Conservation (phyloP, 192 early-diverging fungal genomes). For the Podila epicladia region DNA sequence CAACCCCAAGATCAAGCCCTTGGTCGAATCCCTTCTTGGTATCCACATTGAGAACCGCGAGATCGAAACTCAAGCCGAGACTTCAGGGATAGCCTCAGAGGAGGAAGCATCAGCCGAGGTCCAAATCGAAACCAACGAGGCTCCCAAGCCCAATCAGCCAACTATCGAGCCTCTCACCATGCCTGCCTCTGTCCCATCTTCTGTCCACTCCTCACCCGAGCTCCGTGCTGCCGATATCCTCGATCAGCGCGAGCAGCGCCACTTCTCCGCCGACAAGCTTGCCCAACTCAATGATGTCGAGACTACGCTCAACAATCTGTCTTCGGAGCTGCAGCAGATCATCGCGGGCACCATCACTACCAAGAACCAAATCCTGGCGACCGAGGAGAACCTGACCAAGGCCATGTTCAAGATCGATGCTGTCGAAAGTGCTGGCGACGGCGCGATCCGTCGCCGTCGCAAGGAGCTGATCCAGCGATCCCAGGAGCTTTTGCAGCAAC, state of each 20-base stretch:
- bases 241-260: slow-evolving; percentile 19
- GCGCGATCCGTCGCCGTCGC: slow-evolving; percentile 21
- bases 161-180: background rate
- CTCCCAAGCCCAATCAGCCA: background rate
- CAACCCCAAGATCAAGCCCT: slow-evolving; percentile 33
- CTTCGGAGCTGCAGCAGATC: slow-evolving; percentile 23
- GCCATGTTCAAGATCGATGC: slow-evolving; percentile 39
- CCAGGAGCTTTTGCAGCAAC: slow-evolving; percentile 22
- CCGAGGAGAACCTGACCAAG: slow-evolving; percentile 30
- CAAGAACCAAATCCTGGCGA: slow-evolving; percentile 23
- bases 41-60: slow-evolving; percentile 12
- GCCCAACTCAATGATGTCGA: slow-evolving; percentile 23
- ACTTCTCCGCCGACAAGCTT: slow-evolving; percentile 18
- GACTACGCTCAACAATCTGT: slow-evolving; percentile 16
- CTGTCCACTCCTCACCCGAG: slow-evolving; percentile 34
- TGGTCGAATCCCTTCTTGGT: slow-evolving; percentile 36
- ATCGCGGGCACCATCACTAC: slow-evolving; percentile 10
- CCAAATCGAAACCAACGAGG: background rate
- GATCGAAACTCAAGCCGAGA: background rate
- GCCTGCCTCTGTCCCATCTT: background rate
- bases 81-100: background rate
- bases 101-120: background rate
- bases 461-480: slow-evolving; percentile 44
- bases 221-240: slow-evolving; percentile 38
- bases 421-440: slow-evolving; percentile 20